phyloP scores from a whole-genome alignment of 768 basidiomycete genomes.

The Boletus rubropictus region DNA sequence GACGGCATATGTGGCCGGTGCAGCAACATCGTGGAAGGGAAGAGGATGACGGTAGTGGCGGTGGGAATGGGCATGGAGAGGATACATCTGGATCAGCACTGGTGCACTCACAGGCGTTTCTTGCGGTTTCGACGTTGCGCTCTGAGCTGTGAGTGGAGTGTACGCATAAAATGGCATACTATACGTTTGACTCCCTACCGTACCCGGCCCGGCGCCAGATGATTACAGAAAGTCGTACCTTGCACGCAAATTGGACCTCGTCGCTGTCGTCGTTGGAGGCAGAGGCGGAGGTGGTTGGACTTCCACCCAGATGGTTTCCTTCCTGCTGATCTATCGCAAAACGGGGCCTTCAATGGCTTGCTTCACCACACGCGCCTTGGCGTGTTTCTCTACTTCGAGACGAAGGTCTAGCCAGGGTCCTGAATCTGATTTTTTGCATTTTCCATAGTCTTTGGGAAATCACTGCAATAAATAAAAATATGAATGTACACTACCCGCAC shows the following conservation, averaged over 20 bases:
- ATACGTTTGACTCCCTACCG: slow-evolving; percentile 16
- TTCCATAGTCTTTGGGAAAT: too few species aligned
- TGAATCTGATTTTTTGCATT: too few species aligned
- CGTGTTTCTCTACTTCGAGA: slow-evolving; percentile 77
- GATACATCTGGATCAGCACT: background rate
- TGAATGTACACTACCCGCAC: too few species aligned
- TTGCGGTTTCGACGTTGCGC: slow-evolving; percentile 6
- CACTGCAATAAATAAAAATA: too few species aligned
- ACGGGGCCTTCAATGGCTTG: slow-evolving; percentile 59
- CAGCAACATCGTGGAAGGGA: background rate
- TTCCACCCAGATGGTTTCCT: slow-evolving; percentile 50
- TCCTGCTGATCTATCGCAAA: slow-evolving; percentile 64
- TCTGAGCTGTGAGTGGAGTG: slow-evolving; percentile 12
- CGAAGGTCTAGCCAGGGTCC: too few species aligned
- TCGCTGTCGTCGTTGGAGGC: slow-evolving; percentile 6
- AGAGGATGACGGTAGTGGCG: background rate
- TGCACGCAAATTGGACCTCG: slow-evolving; percentile 1
- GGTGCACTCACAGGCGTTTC: background rate
- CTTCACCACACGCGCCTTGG: slow-evolving; percentile 54
- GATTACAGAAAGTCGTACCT: slow-evolving; percentile 19
- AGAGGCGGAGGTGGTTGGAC: slow-evolving; percentile 18
- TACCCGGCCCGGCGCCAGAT: background rate
- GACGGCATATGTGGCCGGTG: background rate
- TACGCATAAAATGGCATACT: slow-evolving; percentile 26
- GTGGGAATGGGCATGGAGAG: background rate